phyloP scores from a whole-genome alignment of 306 rosid species.

The Spatholobus suberectus region DNA sequence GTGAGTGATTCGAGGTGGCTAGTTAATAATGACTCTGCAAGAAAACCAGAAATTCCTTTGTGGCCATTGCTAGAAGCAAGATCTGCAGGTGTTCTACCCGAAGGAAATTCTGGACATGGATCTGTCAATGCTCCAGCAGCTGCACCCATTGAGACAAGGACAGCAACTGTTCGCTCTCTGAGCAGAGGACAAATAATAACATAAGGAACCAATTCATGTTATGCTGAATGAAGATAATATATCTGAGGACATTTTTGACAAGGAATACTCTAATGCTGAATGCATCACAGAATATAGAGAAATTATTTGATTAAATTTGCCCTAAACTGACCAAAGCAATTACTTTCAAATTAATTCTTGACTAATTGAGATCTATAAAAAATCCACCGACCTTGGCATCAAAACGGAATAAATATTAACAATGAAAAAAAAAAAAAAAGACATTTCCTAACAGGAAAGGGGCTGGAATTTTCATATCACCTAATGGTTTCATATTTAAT shows the following conservation, averaged over 20 bases:
- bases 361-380: conserved; percentile 22
- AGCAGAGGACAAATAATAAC: conserved; percentile 35
- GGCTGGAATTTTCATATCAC: neutral
- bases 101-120: conserved; percentile 72
- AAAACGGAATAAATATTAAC: conserved; percentile 10
- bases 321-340: conserved; percentile 32
- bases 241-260: conserved; percentile 8
- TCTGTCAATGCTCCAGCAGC: conserved; percentile 74
- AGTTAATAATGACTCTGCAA: conserved; percentile 77
- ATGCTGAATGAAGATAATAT: conserved; percentile 21
- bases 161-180: conserved; percentile 82
- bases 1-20: conserved; percentile 63
- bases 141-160: conserved; percentile 75
- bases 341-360: neutral
- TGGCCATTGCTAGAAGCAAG: conserved; percentile 76
- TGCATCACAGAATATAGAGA: conserved; percentile 16
- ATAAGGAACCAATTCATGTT: conserved; percentile 29
- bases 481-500: conserved; percentile 31
- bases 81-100: conserved; percentile 74
- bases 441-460: conserved; percentile 8
- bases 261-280: conserved; percentile 35
- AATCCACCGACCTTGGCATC: conserved; percentile 8
- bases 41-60: conserved; percentile 92
- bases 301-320: neutral
- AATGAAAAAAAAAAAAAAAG: neutral